Base-by-base conservation (phyloP, 1,284 basidiomycete genomes). In the Puccinia novopanici region DNA sequence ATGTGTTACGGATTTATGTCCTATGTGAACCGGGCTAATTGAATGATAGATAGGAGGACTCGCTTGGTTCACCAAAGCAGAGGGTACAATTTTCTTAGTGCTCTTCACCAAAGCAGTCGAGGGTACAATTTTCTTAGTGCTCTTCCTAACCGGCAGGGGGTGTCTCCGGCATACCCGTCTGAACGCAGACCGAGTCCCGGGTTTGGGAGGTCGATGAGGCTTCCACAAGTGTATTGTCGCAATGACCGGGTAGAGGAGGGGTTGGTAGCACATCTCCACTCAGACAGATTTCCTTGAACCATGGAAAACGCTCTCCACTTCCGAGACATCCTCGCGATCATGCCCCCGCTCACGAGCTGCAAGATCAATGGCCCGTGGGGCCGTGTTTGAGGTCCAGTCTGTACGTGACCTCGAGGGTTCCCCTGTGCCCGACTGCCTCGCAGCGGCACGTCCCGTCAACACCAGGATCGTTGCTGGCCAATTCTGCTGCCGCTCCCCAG, bases 381-480 rank as follows among this genome's bases (percentile, higher is more conserved):
- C 34, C 34, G 34, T 27, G 63, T 67, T 67, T 24, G 63, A 67
- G 42, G 24, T 34, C 4, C 34, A 4, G 10, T 67, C n/a, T 27
- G 61, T 67, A 45, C 3, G 12, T 48, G 37, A 67, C 63, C 63
- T 67, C 40, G 63, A 67, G 63, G 63, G 63, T 67, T 67, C 63
- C 24, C 63, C 24, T 24, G 22, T 2, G 48, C 37, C 61, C 22
- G 61, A 34, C 59, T 34, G 34, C 59, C 37, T 67, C n/a, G 42
- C 63, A 27, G n/a, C 15, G 6, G 63, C 42, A 48, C 9, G 40
- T 67, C 42, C n/a, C 63, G 63, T 48, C 63, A 19, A 12, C 19
- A 48, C 63, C 37, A 48, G 3, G 61, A 15, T 15, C 19, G 10
- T 30, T 8, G 15, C 8, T 54, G 52, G 22, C 27, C 55, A 59